Evolutionary conservation across 1,139 yeast genomes (phyloP), one percentile per base, ranked within the genome.

Genomic region (Scheffersomyces titani): DNA sequence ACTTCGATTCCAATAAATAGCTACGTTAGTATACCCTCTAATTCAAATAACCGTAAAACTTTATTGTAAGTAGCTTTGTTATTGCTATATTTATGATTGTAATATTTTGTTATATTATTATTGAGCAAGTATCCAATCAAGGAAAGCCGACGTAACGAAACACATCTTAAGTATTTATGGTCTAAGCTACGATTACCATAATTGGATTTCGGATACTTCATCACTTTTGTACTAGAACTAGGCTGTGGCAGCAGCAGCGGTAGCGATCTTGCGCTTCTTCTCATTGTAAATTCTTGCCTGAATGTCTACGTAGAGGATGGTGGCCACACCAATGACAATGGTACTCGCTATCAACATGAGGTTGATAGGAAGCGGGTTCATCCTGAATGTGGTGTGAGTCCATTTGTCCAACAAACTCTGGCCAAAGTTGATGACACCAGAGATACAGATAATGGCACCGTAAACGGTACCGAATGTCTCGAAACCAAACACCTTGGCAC

Each of bases 401-500:
- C 70, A 63, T 51, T 65, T 67, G 60, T 79, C 83, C 66, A 79
- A 74, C 20, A 70, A 60, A 53, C 75, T 72, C 61, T 78, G 83
- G 47, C 71, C 66, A 58, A 72, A 71, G 60, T 78, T 79, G 62
- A 76, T 67, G 16, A 76, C 61, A 18, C 83, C 83, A 5, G 81
- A 72, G 50, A 77, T 68, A 57, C 78, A 71, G 58, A 77, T 76
- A 45, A 78, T 74, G n/a, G 78, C 67, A 3, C 83, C 83, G 61
- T 79, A 79, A 24, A 79, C 77, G 3, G 82, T 78, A 6, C 83
- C 83, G 63, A 79, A 79, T 16, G 82, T 79, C 57, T 78, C 82
- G 58, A 78, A 79, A 7, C 83, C 83, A 66, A 79, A 79, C 44
- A 79, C 82, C 62, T 79, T 79, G 52, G 83, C 83, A 62, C 82